Evolutionary conservation across 2,329 filamentous ascomycete species (phyloP), one percentile per base, ranked within the genome.

Genomic region (Talaromyces atroroseus): DNA sequence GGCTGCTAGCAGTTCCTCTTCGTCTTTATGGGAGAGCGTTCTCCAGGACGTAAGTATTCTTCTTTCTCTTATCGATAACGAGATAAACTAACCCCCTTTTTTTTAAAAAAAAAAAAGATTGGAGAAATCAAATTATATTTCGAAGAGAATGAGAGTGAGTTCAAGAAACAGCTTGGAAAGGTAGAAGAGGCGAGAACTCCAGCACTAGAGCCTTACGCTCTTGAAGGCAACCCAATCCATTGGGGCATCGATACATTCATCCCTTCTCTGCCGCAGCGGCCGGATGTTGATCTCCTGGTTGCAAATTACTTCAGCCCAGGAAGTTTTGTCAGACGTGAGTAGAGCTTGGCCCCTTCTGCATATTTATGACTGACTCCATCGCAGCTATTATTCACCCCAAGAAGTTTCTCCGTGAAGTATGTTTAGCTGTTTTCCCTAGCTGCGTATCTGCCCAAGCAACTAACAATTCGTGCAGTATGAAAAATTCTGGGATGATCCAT

Each of bases 401-500:
- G 52, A 54, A 51, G 23, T 58, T 58, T 20, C 36, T 58, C 14
- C 56, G 56, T n/a, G 44, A 54, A 29, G 52, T 54, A 54, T 20
- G 40, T n/a, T 14, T 24, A 29, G 26, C 18, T 40, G 14, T 36
- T 14, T 16, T 54, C 11, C 8, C 7, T 38, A 2, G 12, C 12
- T 45, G 36, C 29, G n/a, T 26, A 34, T 47, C 8, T n/a, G 4
- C 5, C 26, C 18, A 23, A 11, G 3, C 18, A 8, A 54, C 42
- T 47, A 21, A 54, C 29, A 14, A 8, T 40, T 8, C 40, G 11
- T 53, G 34, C 74, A 82, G 64, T 84, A 83, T 63, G 79, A 83
- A 57, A 70, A 72, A 53, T 79, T 83, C 63, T 84, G 81, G 81
- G 59, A 74, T 56, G 76, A 76, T 61, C 80, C 80, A 1, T 71